Conservation (phyloP, 225 moss, liverwort and hornwort genomes). For the Rhytidiadelphus loreus region DNA sequence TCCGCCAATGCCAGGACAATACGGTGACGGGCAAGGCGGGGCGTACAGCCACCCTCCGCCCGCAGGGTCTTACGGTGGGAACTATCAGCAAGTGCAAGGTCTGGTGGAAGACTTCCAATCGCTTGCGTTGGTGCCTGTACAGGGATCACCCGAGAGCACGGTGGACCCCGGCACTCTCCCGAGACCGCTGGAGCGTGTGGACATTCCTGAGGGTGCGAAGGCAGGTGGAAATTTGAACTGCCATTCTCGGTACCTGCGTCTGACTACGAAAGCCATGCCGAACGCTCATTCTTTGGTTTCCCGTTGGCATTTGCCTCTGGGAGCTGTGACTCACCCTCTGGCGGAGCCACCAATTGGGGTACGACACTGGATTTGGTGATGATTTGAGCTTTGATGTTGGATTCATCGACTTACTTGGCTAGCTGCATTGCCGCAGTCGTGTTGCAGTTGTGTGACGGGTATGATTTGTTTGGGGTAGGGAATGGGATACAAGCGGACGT, state of each 20-base stretch:
- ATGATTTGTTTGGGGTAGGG: not conserved
- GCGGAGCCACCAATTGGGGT: constrained; percentile 97
- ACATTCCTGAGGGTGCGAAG: constrained; percentile 29
- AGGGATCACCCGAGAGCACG: constrained; percentile 76
- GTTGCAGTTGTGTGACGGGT: not conserved
- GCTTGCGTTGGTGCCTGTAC: constrained; percentile 66
- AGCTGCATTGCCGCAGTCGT: not conserved
- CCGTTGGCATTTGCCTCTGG: constrained; percentile 94
- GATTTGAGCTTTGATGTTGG: not conserved
- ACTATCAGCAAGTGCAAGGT: constrained; percentile 44
- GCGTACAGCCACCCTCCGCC: constrained; percentile 41
- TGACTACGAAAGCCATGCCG: constrained; percentile 82
- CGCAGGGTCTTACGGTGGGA: constrained; percentile 51
- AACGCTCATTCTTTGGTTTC: constrained; percentile 85
- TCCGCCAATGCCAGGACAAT: constrained; percentile 24
- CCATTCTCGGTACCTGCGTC: constrained; percentile 78
- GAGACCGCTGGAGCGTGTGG: constrained; percentile 43
- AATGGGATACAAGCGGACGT: not conserved
- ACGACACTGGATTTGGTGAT: not conserved
- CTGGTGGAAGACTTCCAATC: constrained; percentile 93
- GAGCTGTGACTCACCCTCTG: constrained; percentile 73
- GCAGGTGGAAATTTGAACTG: constrained; percentile 46
- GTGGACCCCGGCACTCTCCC: constrained; percentile 75
- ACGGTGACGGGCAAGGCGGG: constrained; percentile 41
- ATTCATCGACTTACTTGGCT: not conserved